Evolutionary conservation across 352 stramenopile species (phyloP), one percentile per base, ranked within the genome.

Genomic region (Phytophthora cactorum): DNA sequence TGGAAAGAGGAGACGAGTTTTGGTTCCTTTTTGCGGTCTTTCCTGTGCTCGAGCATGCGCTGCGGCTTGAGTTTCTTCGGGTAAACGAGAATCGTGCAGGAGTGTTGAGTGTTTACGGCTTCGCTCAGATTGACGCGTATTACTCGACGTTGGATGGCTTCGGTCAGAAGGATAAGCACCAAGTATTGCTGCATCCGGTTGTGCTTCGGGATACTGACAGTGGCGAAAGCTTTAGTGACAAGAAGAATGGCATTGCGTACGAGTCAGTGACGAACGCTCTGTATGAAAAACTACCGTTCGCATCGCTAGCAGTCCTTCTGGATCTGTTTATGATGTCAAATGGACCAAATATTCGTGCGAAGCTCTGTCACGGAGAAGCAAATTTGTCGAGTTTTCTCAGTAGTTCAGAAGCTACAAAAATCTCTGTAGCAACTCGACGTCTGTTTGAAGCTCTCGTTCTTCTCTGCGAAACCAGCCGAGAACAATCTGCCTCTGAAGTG

Each of bases 81-180:
- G 28, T 28, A 4, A 93, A 93, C 57, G 47, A 74, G 4, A 31
- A n/a, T 10, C 55, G 22, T 17, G 83, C 63, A 11, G 56, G 28
- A 11, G 62, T 79, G 36, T 81, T 66, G 6, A 73, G 65, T 43
- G 70, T 74, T 31, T 90, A 88, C 41, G 61, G 56, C 17, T 52
- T 68, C 0, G 86, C 86, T 9, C 86, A 93, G 54, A 79, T 88
- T 44, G 76, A 89, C 29, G 70, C 81, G 15, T 93, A 93, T 59
- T 93, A 92, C 61, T 93, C 86, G 12, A 93, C 86, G 14, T 55
- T 93, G 8, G 86, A 93, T 56, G 86, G 86, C 1, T 93, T 93
- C 54, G 86, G 86, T 1, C 86, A 93, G 52, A 74, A 77, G n/a
- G 70, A 84, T 36, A 90, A 91, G 64, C 86, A 93, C 44, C 86